These are phyloP conservation scores for Albatrellus ellisii DNA, from an alignment of 768 basidiomycete genomes.

Conservation along the genomic window DNA sequence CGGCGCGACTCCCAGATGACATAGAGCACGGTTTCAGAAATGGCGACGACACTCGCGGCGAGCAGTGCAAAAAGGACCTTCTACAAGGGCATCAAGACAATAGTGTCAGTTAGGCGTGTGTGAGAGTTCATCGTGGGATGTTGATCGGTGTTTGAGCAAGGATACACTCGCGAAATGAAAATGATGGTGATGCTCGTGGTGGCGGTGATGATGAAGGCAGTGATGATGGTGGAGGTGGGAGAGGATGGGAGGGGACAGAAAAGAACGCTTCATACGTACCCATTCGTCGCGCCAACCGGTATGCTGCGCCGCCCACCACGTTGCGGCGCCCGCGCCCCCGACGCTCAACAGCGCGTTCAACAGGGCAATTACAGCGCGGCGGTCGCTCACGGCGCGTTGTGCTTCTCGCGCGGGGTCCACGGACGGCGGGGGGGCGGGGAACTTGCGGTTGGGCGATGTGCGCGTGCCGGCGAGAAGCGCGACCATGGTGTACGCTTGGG, in stretches of 20 bases:
- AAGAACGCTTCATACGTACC: conserved; percentile 35
- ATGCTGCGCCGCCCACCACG: conserved; percentile 60
- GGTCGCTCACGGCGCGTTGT: conserved; percentile 36
- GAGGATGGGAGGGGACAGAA: too few relatives aligned
- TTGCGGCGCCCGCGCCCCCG: conserved; percentile 47
- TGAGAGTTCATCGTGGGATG: too few relatives aligned
- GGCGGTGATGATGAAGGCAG: too few relatives aligned
- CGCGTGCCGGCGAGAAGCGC: conserved; percentile 64
- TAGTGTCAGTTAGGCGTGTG: too few relatives aligned
- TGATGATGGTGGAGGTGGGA: too few relatives aligned
- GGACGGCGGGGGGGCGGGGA: conserved; percentile 33
- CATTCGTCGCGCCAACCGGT: conserved; percentile 61
- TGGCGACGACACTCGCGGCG: conserved; percentile 51
- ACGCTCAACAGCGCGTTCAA: conserved; percentile 64
- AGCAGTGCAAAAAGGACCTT: conserved; percentile 48
- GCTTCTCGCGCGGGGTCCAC: conserved; percentile 27
- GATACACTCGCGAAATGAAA: too few relatives aligned
- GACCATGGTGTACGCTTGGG: conserved; percentile 52
- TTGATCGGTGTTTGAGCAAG: too few relatives aligned
- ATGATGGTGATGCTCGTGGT: too few relatives aligned
- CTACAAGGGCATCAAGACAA: too few relatives aligned
- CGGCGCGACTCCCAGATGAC: conserved; percentile 55
- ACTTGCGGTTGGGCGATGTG: conserved; percentile 67
- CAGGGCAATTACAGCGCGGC: conserved; percentile 54
- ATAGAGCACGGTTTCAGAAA: conserved; percentile 57